phyloP scores from a whole-genome alignment of 1,139 yeast genomes.

The Entelexis paramagnoliae region DNA sequence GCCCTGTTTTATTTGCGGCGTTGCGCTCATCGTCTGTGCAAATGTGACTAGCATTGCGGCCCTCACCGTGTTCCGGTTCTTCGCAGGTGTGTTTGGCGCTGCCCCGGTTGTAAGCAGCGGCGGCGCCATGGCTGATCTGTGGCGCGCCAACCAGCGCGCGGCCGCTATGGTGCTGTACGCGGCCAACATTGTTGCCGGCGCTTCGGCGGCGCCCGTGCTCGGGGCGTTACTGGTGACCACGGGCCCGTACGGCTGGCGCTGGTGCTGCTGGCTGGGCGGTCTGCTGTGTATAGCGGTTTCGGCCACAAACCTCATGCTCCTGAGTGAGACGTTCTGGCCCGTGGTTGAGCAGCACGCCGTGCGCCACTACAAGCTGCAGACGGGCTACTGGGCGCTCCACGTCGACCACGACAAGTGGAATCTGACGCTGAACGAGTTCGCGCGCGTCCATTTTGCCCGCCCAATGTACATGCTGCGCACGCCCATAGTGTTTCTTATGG shows the following conservation, averaged over 20 bases:
- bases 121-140: constrained; percentile 66
- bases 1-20: constrained; percentile 47
- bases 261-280: constrained; percentile 54
- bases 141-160: constrained; percentile 47
- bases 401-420: constrained; percentile 34
- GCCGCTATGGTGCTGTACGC: constrained; percentile 60
- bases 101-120: constrained; percentile 70
- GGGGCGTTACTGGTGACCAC: constrained; percentile 47
- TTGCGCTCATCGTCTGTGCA: constrained; percentile 26
- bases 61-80: constrained; percentile 53
- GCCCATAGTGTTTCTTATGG: constrained; percentile 38
- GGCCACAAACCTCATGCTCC: constrained; percentile 36
- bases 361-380: constrained; percentile 42
- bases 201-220: constrained; percentile 62
- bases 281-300: constrained; percentile 53
- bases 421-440: constrained; percentile 34
- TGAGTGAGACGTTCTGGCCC: constrained; percentile 68
- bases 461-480: constrained; percentile 40
- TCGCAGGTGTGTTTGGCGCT: constrained; percentile 63
- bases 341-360: constrained; percentile 52
- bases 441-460: constrained; percentile 34
- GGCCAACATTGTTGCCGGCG: constrained; percentile 60
- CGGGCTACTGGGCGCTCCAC: constrained; percentile 37
- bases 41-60: constrained; percentile 43
- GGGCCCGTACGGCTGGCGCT: constrained; percentile 39